Percentiles rank a stretch among this genome's conserved stretches.
Evolutionary conservation across 768 basidiomycete species (phyloP).

Genomic region (Ramaria rubella): DNA sequence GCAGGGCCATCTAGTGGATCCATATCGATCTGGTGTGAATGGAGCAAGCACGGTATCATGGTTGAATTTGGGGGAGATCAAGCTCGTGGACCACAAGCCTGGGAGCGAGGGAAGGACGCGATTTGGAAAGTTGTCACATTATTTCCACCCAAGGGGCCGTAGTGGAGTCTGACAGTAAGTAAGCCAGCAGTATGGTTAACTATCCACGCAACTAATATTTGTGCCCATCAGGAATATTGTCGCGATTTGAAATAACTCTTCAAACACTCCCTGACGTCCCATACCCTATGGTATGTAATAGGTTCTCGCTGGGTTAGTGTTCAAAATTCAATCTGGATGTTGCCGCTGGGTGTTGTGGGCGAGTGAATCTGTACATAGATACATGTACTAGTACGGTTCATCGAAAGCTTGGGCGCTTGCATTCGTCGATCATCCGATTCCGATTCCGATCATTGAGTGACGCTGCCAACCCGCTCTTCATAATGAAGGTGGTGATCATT

Average conservation of each 20-base stretch:
- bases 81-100: conserved; percentile 73
- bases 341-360: no score
- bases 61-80: conserved; percentile 79
- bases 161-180: not conserved
- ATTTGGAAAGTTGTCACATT: conserved; percentile 70
- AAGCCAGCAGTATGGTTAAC: no score
- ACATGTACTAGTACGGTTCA: no score
- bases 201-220: no score
- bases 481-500: conserved; percentile 19
- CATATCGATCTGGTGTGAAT: conserved; percentile 92
- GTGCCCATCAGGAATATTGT: not conserved
- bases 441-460: not conserved
- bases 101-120: conserved; percentile 82
- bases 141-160: conserved; percentile 32
- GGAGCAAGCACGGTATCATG: conserved; percentile 77
- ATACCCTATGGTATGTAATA: no score
- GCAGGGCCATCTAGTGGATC: conserved; percentile 76
- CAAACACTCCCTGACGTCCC: no score
- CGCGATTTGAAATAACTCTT: no score
- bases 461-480: not conserved
- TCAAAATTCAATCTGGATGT: no score
- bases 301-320: no score
- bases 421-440: no score
- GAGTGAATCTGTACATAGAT: no score
- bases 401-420: no score